Evolutionary conservation across 306 rosid genomes (phyloP), one percentile per base, ranked within the genome.

Genomic region (Acmispon strigosus): DNA sequence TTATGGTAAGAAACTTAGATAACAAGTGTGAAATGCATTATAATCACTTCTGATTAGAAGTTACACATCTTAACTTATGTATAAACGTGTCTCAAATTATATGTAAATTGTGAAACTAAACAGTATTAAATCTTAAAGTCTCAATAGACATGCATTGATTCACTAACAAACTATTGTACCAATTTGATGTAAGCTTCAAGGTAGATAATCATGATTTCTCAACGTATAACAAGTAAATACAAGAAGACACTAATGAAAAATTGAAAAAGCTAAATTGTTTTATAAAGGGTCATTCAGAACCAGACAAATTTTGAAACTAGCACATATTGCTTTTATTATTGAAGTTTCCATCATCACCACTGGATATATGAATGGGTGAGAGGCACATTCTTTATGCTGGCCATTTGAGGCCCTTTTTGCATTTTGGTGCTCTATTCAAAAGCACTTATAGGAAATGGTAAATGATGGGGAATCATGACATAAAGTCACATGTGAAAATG

Each of bases 401-500:
- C 62, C 60, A 67, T 74, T 63, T 78, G 20, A 39, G 63, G 37
- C 54, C 69, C 75, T 62, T 20, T 9, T 32, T 15, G 79, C 62
- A 65, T 64, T 66, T 64, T 65, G 13, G 54, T 65, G 75, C 76
- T 53, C 64, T 61, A 80, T 66, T 79, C 77, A 67, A 81, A 82
- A 81, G 80, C 85, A 89, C 41, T 79, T 78, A 44, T 42, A 20
- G 51, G 75, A 88, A 80, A 74, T 67, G 73, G 72, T 55, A 75
- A 67, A 80, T 84, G 67, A 75, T 76, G 83, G 20, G 13, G 60
- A 80, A 80, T 82, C 78, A 78, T 72, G 68, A 70, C 47, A 49
- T 52, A 54, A 69, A 39, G 64, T 52, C 10, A 29, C 63, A 19
- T 62, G 50, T 9, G 73, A 74, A 14, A 48, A 57, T 41, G 83